phyloP scores from a whole-genome alignment of 805 yeast species.

The Zygoascus tannicola region DNA sequence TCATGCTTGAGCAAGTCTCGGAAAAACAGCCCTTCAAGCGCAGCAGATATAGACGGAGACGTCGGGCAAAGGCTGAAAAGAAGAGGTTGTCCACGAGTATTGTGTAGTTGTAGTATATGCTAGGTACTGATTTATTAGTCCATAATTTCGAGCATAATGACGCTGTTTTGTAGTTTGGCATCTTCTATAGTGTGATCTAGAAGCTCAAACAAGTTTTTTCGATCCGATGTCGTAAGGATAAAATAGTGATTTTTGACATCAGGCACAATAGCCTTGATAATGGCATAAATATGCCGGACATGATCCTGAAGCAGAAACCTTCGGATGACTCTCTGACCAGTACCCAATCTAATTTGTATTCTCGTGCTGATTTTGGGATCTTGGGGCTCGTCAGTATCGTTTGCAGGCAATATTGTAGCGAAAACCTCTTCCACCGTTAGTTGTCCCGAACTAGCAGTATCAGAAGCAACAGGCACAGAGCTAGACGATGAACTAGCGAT shows the following conservation, averaged over 20 bases:
- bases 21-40: background rate
- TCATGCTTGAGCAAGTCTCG: background rate
- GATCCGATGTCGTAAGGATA: slow-evolving; percentile 43
- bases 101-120: too few species aligned
- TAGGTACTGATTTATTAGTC: slow-evolving; percentile 6
- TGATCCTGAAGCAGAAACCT: slow-evolving; percentile 52
- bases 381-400: slow-evolving; percentile 54
- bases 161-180: slow-evolving; percentile 76
- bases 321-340: slow-evolving; percentile 73
- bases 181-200: slow-evolving; percentile 54
- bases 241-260: slow-evolving; percentile 39
- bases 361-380: slow-evolving; percentile 55
- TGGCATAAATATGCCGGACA: slow-evolving; percentile 53
- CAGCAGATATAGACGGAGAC: slow-evolving; percentile 3
- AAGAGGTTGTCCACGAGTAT: background rate
- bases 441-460: background rate
- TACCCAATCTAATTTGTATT: slow-evolving; percentile 80
- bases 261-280: slow-evolving; percentile 51
- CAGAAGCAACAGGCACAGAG: background rate
- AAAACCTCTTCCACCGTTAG: slow-evolving; percentile 37
- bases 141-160: slow-evolving; percentile 54
- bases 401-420: slow-evolving; percentile 39
- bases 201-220: slow-evolving; percentile 46
- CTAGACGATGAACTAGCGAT: background rate
- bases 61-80: background rate